Percentiles rank a stretch among this genome's conserved stretches.
Evolutionary conservation across 2,329 filamentous ascomycete genomes (phyloP).

Genomic region (Aspergillus novofumigatus): DNA sequence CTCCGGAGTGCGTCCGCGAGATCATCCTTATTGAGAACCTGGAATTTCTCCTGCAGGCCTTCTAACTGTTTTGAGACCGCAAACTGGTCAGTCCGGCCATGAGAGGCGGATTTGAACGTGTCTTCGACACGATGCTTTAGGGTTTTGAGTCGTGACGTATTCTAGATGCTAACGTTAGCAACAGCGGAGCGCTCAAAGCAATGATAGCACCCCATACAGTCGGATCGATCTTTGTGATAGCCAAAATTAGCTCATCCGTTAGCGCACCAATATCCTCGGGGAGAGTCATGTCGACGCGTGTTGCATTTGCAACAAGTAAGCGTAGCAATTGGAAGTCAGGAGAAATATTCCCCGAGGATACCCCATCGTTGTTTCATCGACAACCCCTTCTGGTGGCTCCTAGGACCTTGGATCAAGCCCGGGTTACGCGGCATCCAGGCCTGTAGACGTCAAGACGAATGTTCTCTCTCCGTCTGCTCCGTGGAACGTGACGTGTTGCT

Average conservation of each 20-base stretch:
- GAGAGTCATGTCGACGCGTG: slow-evolving; percentile 59
- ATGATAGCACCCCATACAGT: slow-evolving; percentile 41
- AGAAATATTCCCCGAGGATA: background rate
- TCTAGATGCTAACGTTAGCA: slow-evolving; percentile 20
- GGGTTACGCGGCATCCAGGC: slow-evolving; percentile 9
- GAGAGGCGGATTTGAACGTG: slow-evolving; percentile 41
- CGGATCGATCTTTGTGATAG: slow-evolving; percentile 49
- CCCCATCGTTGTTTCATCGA: background rate
- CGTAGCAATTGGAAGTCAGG: background rate
- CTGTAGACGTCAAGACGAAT: background rate
- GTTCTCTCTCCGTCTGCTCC: background rate
- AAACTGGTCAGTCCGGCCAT: slow-evolving; percentile 70
- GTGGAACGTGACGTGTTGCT: slow-evolving; percentile 7
- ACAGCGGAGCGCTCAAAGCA: slow-evolving; percentile 1
- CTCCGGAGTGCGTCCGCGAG: slow-evolving; percentile 65
- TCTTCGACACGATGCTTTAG: slow-evolving; percentile 31
- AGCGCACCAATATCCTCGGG: slow-evolving; percentile 61
- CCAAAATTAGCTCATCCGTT: slow-evolving; percentile 66
- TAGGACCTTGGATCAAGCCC: background rate
- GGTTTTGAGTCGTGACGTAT: slow-evolving; percentile 22
- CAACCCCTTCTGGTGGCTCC: background rate
- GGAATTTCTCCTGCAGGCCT: slow-evolving; percentile 81
- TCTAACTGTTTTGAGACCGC: slow-evolving; percentile 62
- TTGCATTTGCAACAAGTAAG: background rate
- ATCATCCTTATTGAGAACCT: slow-evolving; percentile 71